Base-by-base conservation (phyloP, 805 yeast genomes). In the Kuraishia hungarica region DNA sequence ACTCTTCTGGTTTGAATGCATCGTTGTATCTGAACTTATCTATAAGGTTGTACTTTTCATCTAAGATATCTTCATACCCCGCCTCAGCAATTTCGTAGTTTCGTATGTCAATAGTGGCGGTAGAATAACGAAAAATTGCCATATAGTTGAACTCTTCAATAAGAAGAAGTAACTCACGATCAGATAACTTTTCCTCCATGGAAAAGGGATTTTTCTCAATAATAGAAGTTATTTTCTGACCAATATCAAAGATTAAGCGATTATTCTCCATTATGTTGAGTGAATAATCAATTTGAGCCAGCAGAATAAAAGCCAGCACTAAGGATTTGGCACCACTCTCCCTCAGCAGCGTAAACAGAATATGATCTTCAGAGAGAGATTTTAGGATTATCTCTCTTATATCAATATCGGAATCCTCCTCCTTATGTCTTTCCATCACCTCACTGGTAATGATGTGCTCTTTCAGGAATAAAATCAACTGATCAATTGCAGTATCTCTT, bases 71-170 rank as follows among this genome's bases (percentile, higher is more conserved):
- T 57, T 73, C 74, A 59, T 77, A 78, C n/a, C 76, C 74, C 43
- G 64, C 67, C 11, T 69, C 74, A 35, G 62, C 59, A n/a, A 80
- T 74, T 23, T 71, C 61, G 61, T 79, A 81, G 60, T 78, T 77
- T 57, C 73, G 71, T 15, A 71, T 60, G 60, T 77, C 81, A 47
- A 81, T 75, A 1, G 77, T 69, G 48, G 79, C 78, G 1, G 84
- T 79, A 13, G 82, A 73, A 56, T 68, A 74, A 61, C 68, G 80
- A 54, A 77, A 72, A 17, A 73, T 60, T 57, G 67, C 61, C 58
- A 71, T 59, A 51, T 67, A 59, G 64, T 69, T 56, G 58, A 67
- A 63, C 76, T 71, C 68, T 23, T 58, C 53, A 47, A 64, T 51
- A 28, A 69, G 53, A 46, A 57, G 57, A 22, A 57, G 58, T 48